These are phyloP conservation scores for Epichloe gansuensis DNA, from an alignment of 2,329 filamentous ascomycete species.

Conservation along the genomic window DNA sequence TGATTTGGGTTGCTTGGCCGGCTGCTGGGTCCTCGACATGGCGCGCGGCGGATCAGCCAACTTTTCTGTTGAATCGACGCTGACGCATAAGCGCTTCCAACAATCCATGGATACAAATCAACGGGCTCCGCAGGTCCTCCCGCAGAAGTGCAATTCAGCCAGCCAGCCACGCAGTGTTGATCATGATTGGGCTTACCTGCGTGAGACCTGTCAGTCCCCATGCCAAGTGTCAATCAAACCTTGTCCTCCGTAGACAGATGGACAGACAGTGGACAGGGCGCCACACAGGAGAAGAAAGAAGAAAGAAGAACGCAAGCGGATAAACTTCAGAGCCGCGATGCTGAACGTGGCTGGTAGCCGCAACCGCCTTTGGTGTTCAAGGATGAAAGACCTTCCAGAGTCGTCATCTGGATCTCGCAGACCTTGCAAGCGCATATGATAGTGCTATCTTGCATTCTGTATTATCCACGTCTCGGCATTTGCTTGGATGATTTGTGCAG, in stretches of 20 bases:
- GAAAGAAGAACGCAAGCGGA: too few relatives aligned
- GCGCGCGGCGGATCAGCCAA: neutral
- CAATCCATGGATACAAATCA: neutral
- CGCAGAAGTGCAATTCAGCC: neutral
- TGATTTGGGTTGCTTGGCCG: neutral
- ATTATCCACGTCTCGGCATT: neutral
- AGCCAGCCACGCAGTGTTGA: neutral
- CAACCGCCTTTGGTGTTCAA: neutral
- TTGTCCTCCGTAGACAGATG: too few relatives aligned
- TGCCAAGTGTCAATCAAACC: too few relatives aligned
- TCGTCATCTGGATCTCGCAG: too few relatives aligned
- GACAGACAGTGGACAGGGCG: too few relatives aligned
- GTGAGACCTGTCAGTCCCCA: neutral
- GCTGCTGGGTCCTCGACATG: neutral
- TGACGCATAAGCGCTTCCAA: neutral
- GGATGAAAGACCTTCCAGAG: neutral
- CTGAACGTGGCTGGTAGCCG: neutral
- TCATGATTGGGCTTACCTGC: neutral
- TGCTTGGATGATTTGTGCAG: neutral
- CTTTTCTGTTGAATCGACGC: neutral
- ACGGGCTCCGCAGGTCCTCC: neutral
- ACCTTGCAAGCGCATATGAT: neutral
- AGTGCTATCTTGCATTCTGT: neutral
- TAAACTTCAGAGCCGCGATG: neutral
- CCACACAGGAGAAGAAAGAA: too few relatives aligned